Evolutionary conservation across 108 stramenopile genomes (phyloP), one percentile per base, ranked within the genome.

Genomic region (Cylindrotheca closterium): DNA sequence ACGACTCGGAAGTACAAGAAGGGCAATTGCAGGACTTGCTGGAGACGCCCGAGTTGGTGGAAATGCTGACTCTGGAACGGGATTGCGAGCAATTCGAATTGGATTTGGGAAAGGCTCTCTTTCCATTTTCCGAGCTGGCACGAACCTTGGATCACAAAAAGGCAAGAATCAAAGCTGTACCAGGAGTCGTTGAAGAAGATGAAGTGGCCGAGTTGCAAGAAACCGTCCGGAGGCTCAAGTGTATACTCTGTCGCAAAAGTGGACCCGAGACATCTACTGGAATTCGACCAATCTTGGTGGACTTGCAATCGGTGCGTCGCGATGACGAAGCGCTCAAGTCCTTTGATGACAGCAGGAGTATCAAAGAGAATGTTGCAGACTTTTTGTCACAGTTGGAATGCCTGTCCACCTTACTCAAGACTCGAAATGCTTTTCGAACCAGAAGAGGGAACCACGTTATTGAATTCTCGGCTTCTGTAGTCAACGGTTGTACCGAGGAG

Each of bases 221-320:
- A 55, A 51, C 81, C 7, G 67, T 94, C 59, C 84, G 81, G 80
- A 74, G 88, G 22, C 75, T 94, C 1, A 85, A 85, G 73, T 78
- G 65, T 51, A 59, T 88, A 15, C 67, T 91, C 3, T 80, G 88
- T 55, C 79, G 85, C 29, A 85, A 83, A 58, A 70, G 73, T 31
- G 84, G 80, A 1, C 47, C 66, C 28, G 88, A 88, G 33, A 81
- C 85, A 45, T 89, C 88, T 23, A 74, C 83, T 23, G 93, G 93
- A 8, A 94, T 94, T 51, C 88, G 93, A 32, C 88, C 93, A 21
- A 74, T 94, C 2, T 61, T 94, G 45, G 60, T 94, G 32, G 93
- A 94, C 79, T 58, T 94, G 23, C 90, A 85, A 68, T 74, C 82
- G 25, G 72, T 91, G 22, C 88, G 81, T 30, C 79, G 93, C 18